Evolutionary conservation across 1,139 yeast species (phyloP).

Genomic region (Hansenula lynferdii): DNA sequence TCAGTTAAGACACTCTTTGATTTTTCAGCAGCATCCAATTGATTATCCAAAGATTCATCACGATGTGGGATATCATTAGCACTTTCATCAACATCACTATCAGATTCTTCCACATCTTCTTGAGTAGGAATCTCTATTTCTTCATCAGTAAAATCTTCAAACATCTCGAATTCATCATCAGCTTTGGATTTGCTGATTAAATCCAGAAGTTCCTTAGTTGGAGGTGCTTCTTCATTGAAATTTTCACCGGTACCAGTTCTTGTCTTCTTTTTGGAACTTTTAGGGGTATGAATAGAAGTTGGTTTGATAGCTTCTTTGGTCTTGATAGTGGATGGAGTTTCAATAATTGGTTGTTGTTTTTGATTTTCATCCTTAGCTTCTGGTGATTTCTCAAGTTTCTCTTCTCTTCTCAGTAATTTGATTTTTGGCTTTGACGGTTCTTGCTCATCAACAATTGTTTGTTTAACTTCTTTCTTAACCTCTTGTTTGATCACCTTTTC

Average conservation of each 20-base stretch:
- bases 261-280: background rate
- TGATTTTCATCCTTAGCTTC: background rate
- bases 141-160: slow-evolving; percentile 17
- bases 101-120: no score
- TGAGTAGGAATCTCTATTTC: slow-evolving; percentile 12
- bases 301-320: no score
- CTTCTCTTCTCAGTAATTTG: slow-evolving; percentile 17
- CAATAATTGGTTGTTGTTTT: no score
- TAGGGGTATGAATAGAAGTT: no score
- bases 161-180: slow-evolving; percentile 14
- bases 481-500: background rate
- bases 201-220: slow-evolving; percentile 16
- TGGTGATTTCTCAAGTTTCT: background rate
- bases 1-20: slow-evolving; percentile 21
- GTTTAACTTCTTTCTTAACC: background rate
- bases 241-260: slow-evolving; percentile 5
- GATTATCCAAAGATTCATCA: slow-evolving; percentile 6
- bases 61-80: slow-evolving; percentile 3
- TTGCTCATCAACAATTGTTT: background rate
- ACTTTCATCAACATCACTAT: slow-evolving; percentile 10
- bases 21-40: slow-evolving; percentile 7
- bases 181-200: slow-evolving; percentile 14
- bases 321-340: no score
- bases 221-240: slow-evolving; percentile 6
- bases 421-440: slow-evolving; percentile 11